Percentiles rank a stretch among this genome's conserved stretches.
phyloP scores from a whole-genome alignment of 768 basidiomycete genomes.

The Asterophora parasitica region DNA sequence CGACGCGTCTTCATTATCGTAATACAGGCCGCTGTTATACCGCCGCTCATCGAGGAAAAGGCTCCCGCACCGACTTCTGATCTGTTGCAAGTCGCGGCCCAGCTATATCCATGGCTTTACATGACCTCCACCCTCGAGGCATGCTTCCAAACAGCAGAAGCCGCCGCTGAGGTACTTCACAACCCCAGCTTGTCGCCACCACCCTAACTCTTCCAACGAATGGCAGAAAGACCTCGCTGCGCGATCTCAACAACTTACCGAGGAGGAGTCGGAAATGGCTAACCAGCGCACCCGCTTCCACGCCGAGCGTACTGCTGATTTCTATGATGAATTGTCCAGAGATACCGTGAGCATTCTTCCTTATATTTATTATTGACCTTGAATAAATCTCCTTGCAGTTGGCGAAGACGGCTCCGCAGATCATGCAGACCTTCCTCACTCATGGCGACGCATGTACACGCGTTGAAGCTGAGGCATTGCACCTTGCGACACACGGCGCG shows the following conservation, averaged over 20 bases:
- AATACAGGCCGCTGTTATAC: constrained; percentile 6
- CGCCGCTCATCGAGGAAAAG: constrained; percentile 1
- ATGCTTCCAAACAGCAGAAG: constrained; percentile 38
- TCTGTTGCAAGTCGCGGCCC: constrained; percentile 44
- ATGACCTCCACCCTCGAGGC: constrained; percentile 56
- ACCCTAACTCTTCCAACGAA: not conserved
- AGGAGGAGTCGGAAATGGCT: constrained; percentile 36
- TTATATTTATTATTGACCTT: not conserved
- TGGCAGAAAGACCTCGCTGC: constrained; percentile 33
- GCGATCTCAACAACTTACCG: constrained; percentile 27
- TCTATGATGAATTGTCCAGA: constrained; percentile 41
- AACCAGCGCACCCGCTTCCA: constrained; percentile 39
- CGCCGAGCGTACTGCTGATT: constrained; percentile 37
- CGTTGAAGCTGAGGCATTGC: constrained; percentile 38
- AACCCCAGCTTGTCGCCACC: not conserved
- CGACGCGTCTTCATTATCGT: not conserved
- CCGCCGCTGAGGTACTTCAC: constrained; percentile 29
- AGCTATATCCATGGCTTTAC: constrained; percentile 54
- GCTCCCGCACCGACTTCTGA: constrained; percentile 29
- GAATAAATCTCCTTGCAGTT: constrained; percentile 25
- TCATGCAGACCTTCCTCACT: constrained; percentile 44
- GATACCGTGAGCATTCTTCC: constrained; percentile 25
- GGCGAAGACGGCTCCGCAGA: constrained; percentile 36
- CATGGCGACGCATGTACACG: constrained; percentile 41
- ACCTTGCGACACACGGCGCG: constrained; percentile 30